A percentile compares a stretch with the other conserved stretches of the same genome.
These are phyloP conservation scores for Lojkania enalia DNA, from an alignment of 2,329 filamentous ascomycete species.

Conservation along the genomic window DNA sequence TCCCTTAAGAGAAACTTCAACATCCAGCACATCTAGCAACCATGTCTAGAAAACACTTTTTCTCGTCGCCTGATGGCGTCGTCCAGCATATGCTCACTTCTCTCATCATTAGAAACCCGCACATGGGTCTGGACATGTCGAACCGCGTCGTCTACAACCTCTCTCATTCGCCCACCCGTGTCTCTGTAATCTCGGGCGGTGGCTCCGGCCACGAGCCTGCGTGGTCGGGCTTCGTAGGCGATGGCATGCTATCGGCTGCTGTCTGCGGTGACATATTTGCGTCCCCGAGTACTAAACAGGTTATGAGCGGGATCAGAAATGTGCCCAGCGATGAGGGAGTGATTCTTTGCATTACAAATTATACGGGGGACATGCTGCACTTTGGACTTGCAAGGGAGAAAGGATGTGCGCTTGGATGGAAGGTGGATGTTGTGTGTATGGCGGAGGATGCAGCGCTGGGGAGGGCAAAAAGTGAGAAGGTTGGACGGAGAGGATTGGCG, in stretches of 20 bases:
- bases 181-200: constrained; percentile 53
- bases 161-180: constrained; percentile 48
- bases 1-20: no score
- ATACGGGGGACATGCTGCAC: constrained; percentile 55
- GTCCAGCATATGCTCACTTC: constrained; percentile 55
- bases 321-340: constrained; percentile 51
- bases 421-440: constrained; percentile 53
- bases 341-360: constrained; percentile 55
- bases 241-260: constrained; percentile 53
- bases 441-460: constrained; percentile 55
- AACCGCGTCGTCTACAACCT: constrained; percentile 55
- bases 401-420: constrained; percentile 49
- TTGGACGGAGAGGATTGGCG: constrained; percentile 55
- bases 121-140: constrained; percentile 49
- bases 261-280: constrained; percentile 56
- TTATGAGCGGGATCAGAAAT: constrained; percentile 54
- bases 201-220: constrained; percentile 55
- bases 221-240: constrained; percentile 54
- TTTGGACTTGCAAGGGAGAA: constrained; percentile 55
- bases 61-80: constrained; percentile 54
- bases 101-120: constrained; percentile 50
- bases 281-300: constrained; percentile 52
- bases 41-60: constrained; percentile 61
- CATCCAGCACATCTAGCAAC: no score
- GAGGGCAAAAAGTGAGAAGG: constrained; percentile 52